A percentile compares a stretch with the other conserved stretches of the same genome.
Conservation (phyloP, 345 rosid genomes). For the Pistacia integerrima region DNA sequence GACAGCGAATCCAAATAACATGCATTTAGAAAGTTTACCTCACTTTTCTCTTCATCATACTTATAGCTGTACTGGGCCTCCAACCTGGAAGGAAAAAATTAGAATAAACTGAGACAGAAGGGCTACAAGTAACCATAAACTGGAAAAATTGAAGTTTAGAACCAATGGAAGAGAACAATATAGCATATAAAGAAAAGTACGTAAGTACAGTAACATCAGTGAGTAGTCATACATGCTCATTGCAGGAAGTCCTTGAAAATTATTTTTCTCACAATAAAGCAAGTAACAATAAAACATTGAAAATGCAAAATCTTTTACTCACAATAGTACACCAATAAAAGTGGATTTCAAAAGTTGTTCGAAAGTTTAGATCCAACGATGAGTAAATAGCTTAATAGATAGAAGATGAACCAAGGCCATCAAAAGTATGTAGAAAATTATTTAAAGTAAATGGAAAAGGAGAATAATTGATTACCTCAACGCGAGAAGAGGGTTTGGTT, state of each 20-base stretch:
- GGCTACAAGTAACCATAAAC: neutral
- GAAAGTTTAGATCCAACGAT: too few species aligned
- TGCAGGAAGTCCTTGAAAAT: constrained; percentile 47
- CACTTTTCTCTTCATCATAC: constrained; percentile 29
- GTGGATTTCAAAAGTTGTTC: too few species aligned
- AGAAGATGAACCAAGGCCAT: too few species aligned
- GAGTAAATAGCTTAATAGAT: too few species aligned
- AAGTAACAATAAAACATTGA: too few species aligned
- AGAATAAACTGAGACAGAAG: neutral
- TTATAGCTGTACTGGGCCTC: constrained; percentile 14
- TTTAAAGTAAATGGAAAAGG: too few species aligned
- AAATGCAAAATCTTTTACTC: too few species aligned
- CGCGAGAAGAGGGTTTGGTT: too few species aligned
- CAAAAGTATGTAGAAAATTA: too few species aligned
- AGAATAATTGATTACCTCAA: too few species aligned
- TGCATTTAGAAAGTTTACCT: constrained; percentile 33
- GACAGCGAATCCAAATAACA: neutral
- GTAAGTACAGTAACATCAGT: neutral
- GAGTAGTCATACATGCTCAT: constrained; percentile 55
- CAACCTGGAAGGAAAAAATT: constrained; percentile 28
- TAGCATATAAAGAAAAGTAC: neutral
- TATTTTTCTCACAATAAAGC: too few species aligned
- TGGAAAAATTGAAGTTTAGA: neutral
- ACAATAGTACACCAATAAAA: too few species aligned
- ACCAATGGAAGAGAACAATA: neutral